Evolutionary conservation across 495 filamentous ascomycete species (phyloP), one percentile per base, ranked within the genome.

Genomic region (Lasiosphaeris hirsuta): DNA sequence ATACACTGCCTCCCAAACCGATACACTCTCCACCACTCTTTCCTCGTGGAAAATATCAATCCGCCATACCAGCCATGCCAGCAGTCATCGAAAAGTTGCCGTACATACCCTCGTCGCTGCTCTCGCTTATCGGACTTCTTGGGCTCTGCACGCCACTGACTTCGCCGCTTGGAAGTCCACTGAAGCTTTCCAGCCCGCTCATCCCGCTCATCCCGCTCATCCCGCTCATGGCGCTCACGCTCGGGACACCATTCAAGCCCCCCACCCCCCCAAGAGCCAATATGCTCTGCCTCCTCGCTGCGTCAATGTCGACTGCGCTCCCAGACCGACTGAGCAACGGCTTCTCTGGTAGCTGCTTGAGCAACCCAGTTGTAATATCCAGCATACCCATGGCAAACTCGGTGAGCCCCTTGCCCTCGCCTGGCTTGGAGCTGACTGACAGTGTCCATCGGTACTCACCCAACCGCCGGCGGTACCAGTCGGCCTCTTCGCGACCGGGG

Each of bases 361-460:
- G 64, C 58, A 84, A 49, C 0, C 81, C 81, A 2, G 81, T 79
- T 35, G 74, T 78, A 53, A 81, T 82, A 60, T 91, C 87, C 49
- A 92, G 71, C 80, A 89, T 87, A 18, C 81, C 81, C 70, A 90
- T 84, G 17, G 89, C 89, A 63, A 87, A 85, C 51, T 88, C 84
- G 9, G 89, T 86, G 66, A 96, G 87, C 11, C 75, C 70, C 39
- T 71, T 75, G 23, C 68, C 70, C 55, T 86, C 82, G 23, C 92
- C 92, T 39, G 87, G 85, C 64, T 91, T 90, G 58, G 83, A 84
- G 69, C 84, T 89, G 35, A 97, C 92, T 37, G 85, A 86, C 58
- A 98, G 75, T 1, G 93, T 97, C 94, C 94, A 98, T 44, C 90
- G 78, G 68, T 96, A 97, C 76, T 98, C 94, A 56, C 84, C 84